These are phyloP conservation scores for Acacia melanoxylon DNA, from an alignment of 306 rosid species.

Conservation along the genomic window DNA sequence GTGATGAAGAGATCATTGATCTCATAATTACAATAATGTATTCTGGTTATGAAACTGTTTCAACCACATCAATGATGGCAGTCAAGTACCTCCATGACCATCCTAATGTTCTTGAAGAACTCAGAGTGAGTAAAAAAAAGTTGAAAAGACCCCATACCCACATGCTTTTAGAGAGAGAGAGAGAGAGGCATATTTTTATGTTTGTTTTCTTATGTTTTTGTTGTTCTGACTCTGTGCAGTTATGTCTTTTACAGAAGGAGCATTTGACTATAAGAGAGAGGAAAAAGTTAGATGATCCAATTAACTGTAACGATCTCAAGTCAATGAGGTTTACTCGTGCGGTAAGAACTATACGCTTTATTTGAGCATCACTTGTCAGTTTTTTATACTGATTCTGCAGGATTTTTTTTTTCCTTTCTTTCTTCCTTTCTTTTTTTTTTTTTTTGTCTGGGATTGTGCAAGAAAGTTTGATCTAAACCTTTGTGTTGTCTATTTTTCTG, in stretches of 20 bases:
- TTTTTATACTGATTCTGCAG: background rate
- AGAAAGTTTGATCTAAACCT: constrained; percentile 4
- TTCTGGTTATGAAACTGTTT: constrained; percentile 97
- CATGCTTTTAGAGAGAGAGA: background rate
- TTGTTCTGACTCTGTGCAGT: constrained; percentile 30
- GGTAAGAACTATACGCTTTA: constrained; percentile 45
- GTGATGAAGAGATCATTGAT: constrained; percentile 88
- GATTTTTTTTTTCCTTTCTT: background rate
- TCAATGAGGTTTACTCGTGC: constrained; percentile 94
- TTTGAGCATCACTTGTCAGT: constrained; percentile 15
- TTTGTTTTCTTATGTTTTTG: background rate
- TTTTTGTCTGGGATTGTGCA: background rate
- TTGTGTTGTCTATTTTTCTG: constrained; percentile 1
- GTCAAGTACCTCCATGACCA: constrained; percentile 92
- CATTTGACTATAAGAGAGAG: constrained; percentile 77
- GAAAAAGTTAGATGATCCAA: constrained; percentile 68
- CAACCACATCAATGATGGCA: constrained; percentile 98
- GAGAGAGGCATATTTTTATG: background rate
- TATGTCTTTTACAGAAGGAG: constrained; percentile 58
- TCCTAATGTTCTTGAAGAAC: constrained; percentile 79
- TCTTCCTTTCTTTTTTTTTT: too few relatives aligned
- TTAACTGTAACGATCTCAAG: constrained; percentile 70
- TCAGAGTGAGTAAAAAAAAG: constrained; percentile 66
- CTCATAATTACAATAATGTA: constrained; percentile 75
- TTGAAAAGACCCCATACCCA: background rate